A percentile compares a stretch with the other conserved stretches of the same genome.
Conservation (phyloP, 495 filamentous ascomycete species). For the Cercophora scortea region DNA sequence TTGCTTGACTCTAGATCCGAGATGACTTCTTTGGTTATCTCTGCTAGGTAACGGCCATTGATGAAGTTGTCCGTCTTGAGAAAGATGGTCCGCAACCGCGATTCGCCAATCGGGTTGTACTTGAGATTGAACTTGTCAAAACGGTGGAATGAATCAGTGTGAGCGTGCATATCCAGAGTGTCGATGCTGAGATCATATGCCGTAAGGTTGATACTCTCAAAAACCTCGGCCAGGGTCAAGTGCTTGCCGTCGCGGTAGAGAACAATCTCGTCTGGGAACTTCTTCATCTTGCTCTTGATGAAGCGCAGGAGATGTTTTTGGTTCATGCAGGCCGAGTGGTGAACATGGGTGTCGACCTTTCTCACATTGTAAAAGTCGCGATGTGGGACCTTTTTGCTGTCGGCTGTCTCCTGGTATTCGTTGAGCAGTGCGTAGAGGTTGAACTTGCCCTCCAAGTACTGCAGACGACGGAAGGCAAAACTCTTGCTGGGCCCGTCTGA, state of each 20-base stretch:
- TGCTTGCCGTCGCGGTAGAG: constrained; percentile 89
- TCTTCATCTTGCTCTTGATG: constrained; percentile 99
- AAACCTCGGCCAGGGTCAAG: constrained; percentile 85
- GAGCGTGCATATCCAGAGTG: constrained; percentile 98
- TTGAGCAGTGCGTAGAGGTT: constrained; percentile 88
- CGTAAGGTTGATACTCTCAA: constrained; percentile 92
- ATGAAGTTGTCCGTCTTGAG: constrained; percentile 98
- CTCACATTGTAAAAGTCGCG: constrained; percentile 98
- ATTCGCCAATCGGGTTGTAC: constrained; percentile 96
- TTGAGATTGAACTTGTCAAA: constrained; percentile 99
- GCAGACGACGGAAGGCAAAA: constrained; percentile 87
- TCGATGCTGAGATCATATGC: constrained; percentile 98
- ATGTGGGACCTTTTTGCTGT: constrained; percentile 95
- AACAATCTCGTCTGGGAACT: constrained; percentile 87
- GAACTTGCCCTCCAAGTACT: constrained; percentile 94
- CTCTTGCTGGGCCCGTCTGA: constrained; percentile 95
- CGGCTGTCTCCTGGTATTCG: constrained; percentile 94
- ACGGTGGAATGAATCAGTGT: constrained; percentile 95
- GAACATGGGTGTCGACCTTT: constrained; percentile 98
- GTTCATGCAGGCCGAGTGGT: constrained; percentile 99
- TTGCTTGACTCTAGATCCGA: constrained; percentile 98
- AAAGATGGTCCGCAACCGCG: constrained; percentile 89
- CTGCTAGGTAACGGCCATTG: constrained; percentile 87
- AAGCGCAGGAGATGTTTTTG: constrained; percentile 97
- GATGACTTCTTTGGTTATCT: constrained; percentile 97